Percentiles rank a stretch among this genome's conserved stretches.
These are phyloP conservation scores for Vitis labrusca DNA, from an alignment of 164 flowering plant species.

Conservation along the genomic window DNA sequence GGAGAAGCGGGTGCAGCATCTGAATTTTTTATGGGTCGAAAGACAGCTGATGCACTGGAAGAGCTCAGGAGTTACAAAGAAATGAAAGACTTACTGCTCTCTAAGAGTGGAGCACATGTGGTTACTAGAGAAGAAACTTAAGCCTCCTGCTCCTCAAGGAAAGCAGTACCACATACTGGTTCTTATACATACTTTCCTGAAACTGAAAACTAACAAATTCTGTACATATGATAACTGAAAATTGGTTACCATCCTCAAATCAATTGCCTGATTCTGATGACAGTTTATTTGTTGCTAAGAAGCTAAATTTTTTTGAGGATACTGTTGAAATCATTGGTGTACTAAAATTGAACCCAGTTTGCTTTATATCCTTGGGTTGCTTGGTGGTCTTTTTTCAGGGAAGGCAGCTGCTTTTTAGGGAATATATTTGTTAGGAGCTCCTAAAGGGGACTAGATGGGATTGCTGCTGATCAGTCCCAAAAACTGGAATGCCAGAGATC, in stretches of 20 bases:
- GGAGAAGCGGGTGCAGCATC: constrained; percentile 52
- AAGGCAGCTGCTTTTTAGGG: not conserved
- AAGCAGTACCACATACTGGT: too few relatives aligned
- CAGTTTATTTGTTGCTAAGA: too few relatives aligned
- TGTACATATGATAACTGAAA: too few relatives aligned
- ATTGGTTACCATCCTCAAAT: too few relatives aligned
- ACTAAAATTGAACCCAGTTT: too few relatives aligned
- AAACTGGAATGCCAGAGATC: not conserved
- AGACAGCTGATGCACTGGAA: constrained; percentile 78
- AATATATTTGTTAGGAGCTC: not conserved
- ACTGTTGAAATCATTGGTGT: too few relatives aligned
- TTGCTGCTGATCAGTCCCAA: not conserved
- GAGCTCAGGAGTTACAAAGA: constrained; percentile 77
- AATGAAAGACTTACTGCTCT: constrained; percentile 73
- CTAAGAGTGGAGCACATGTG: constrained; percentile 56
- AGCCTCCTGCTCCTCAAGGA: not conserved
- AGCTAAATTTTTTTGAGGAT: too few relatives aligned
- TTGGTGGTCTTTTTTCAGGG: not conserved
- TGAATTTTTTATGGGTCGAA: constrained; percentile 60
- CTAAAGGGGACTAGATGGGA: not conserved
- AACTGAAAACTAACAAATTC: too few relatives aligned
- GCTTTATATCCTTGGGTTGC: not conserved
- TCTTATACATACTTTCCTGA: not conserved
- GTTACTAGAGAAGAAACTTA: constrained; percentile 25
- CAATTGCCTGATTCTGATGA: too few relatives aligned